Conservation (phyloP, 345 rosid species). For the Citrus australasica region DNA sequence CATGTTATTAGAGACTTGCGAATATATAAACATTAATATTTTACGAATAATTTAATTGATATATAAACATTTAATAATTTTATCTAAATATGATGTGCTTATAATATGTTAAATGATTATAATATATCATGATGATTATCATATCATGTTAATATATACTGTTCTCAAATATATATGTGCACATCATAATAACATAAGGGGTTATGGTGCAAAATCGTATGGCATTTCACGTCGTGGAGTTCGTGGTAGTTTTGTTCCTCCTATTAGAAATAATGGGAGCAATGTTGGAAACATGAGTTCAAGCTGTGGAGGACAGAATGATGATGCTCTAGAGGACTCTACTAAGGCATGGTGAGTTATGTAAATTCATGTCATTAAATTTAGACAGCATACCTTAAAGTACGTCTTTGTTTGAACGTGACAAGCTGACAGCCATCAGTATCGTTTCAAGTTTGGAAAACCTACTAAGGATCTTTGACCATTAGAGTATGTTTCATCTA, state of each 20-base stretch:
- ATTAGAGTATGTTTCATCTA: slow-evolving; percentile 1
- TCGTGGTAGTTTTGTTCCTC: slow-evolving; percentile 88
- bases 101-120: too few relatives aligned
- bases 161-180: too few relatives aligned
- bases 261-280: slow-evolving; percentile 70
- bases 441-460: neutral
- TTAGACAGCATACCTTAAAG: neutral
- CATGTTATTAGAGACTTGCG: too few relatives aligned
- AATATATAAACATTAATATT: too few relatives aligned
- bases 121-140: too few relatives aligned
- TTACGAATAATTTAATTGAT: too few relatives aligned
- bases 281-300: slow-evolving; percentile 62
- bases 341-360: slow-evolving; percentile 71
- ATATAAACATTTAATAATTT: too few relatives aligned
- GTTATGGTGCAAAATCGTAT: slow-evolving; percentile 56
- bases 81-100: too few relatives aligned
- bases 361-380: slow-evolving; percentile 4
- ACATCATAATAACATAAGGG: slow-evolving; percentile 26
- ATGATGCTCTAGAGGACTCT: slow-evolving; percentile 79
- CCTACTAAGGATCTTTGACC: slow-evolving; percentile 8
- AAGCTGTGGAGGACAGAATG: slow-evolving; percentile 64
- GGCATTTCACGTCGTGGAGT: slow-evolving; percentile 66
- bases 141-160: too few relatives aligned
- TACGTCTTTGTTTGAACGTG: neutral
- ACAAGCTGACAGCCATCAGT: too few relatives aligned